These are phyloP conservation scores for Lindgomyces ingoldianus DNA, from an alignment of 495 filamentous ascomycete genomes.

Conservation along the genomic window DNA sequence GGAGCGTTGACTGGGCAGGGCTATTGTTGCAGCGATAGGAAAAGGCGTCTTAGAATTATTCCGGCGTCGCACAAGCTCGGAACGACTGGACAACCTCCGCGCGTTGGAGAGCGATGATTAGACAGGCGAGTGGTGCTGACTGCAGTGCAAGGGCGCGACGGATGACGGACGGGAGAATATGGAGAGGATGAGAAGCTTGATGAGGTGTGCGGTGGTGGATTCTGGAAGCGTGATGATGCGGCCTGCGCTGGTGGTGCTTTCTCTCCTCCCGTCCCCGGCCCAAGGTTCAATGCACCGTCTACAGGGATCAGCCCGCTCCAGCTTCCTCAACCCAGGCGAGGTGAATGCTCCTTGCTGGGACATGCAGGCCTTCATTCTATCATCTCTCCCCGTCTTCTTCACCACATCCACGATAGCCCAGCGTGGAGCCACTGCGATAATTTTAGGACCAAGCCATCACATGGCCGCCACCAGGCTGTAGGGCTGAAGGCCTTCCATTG, in stretches of 20 bases:
- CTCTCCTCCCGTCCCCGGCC: not conserved
- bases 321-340: not conserved
- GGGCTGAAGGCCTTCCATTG: not conserved
- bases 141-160: not conserved
- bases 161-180: not conserved
- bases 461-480: not conserved
- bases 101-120: not conserved
- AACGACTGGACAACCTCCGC: not conserved
- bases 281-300: not conserved
- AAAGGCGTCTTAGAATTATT: not conserved
- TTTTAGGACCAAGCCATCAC: not conserved
- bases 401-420: not conserved
- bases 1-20: not conserved
- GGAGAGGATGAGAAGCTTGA: not conserved
- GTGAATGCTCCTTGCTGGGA: not conserved
- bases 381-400: not conserved
- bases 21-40: conserved; percentile 10
- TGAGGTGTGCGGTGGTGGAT: not conserved
- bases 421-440: not conserved
- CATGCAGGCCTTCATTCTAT: not conserved
- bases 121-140: not conserved
- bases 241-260: not conserved
- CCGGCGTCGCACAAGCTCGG: conserved; percentile 31
- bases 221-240: not conserved
- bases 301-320: not conserved